These are phyloP conservation scores for Leptoxyphium fumago DNA, from an alignment of 2,329 filamentous ascomycete genomes.

Conservation along the genomic window DNA sequence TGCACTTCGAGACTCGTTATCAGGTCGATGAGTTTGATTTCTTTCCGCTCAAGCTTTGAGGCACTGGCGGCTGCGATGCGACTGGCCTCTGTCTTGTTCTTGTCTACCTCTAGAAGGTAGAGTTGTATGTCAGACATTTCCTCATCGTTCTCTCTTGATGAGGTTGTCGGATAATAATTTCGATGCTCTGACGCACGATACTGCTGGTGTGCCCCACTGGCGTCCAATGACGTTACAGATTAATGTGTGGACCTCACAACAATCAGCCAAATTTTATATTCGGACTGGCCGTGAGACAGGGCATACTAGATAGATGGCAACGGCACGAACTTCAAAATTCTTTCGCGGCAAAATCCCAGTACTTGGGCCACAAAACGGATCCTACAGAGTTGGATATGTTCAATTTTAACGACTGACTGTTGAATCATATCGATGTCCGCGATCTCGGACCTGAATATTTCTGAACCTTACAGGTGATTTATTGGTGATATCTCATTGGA, in stretches of 20 bases:
- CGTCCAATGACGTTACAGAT: background rate
- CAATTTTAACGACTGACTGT: too few species aligned
- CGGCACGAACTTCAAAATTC: too few species aligned
- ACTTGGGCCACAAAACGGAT: too few species aligned
- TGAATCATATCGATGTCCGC: too few species aligned
- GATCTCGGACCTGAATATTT: too few species aligned
- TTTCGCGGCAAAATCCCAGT: too few species aligned
- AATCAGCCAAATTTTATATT: too few species aligned
- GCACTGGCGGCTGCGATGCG: slow-evolving; percentile 29
- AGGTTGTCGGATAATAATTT: background rate
- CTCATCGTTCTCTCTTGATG: slow-evolving; percentile 5
- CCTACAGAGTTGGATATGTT: too few species aligned
- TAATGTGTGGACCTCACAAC: background rate
- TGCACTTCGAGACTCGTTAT: slow-evolving; percentile 52
- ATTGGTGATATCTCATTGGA: too few species aligned
- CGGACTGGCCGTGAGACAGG: too few species aligned
- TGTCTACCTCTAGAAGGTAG: slow-evolving; percentile 36
- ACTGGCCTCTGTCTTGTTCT: slow-evolving; percentile 31
- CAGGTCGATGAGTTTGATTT: slow-evolving; percentile 45
- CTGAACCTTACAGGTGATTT: too few species aligned
- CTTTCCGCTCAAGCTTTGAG: slow-evolving; percentile 39
- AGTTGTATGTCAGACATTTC: slow-evolving; percentile 38
- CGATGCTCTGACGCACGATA: background rate
- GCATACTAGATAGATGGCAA: too few species aligned
- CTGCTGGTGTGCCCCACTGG: background rate